Evolutionary conservation across 257 asterid genomes (phyloP).

Genomic region (Prunella vulgaris): DNA sequence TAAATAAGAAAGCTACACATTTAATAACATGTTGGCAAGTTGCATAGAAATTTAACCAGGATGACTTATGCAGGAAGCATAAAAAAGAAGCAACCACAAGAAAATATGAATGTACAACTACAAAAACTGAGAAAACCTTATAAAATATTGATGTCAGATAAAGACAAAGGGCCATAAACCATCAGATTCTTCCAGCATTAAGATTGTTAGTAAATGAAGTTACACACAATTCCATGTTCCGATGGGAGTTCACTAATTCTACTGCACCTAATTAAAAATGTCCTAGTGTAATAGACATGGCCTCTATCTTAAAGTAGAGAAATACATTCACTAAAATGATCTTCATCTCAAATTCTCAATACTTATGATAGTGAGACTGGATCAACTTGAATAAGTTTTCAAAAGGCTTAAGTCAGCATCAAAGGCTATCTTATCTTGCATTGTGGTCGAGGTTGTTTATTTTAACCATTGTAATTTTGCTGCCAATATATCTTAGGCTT

Average conservation of each 20-base stretch:
- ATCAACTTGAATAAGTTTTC: neutral
- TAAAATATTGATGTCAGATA: neutral
- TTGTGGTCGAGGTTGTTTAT: neutral
- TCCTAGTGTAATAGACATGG: neutral
- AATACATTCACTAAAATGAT: neutral
- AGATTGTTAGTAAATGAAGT: neutral
- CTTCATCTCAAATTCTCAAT: neutral
- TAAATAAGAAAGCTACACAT: no score
- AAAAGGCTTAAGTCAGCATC: neutral
- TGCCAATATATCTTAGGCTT: no score
- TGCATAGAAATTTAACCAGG: neutral
- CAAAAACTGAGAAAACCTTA: neutral
- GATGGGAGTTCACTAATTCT: neutral
- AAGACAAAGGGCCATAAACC: neutral
- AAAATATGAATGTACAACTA: neutral
- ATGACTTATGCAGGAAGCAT: neutral
- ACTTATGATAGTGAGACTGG: neutral
- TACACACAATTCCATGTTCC: neutral
- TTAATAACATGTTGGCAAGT: no score
- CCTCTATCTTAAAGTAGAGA: neutral
- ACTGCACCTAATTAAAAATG: neutral
- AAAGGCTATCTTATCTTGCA: neutral
- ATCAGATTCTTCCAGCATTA: neutral
- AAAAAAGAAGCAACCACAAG: neutral
- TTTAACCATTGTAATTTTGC: neutral